These are phyloP conservation scores for Botrytis pseudocinerea DNA, from an alignment of 2,329 filamentous ascomycete genomes.

Conservation along the genomic window DNA sequence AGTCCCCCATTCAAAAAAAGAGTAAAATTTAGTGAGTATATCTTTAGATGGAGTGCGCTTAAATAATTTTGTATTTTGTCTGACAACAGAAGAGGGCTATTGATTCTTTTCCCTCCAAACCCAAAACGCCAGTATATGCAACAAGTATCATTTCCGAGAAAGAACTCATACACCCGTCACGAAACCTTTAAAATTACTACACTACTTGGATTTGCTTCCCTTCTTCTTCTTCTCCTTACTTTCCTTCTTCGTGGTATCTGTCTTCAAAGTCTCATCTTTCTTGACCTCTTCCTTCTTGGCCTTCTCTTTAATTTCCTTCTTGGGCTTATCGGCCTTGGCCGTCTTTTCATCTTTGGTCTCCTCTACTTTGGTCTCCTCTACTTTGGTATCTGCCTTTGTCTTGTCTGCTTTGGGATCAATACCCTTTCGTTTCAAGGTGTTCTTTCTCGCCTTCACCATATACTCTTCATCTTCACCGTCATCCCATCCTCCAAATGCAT, in stretches of 20 bases:
- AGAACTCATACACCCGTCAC: not conserved
- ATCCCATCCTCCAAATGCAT: slow-evolving; percentile 71
- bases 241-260: slow-evolving; percentile 4
- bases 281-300: slow-evolving; percentile 10
- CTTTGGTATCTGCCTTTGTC: slow-evolving; percentile 30
- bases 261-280: not conserved
- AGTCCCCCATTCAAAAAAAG: not conserved
- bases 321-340: not conserved
- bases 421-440: slow-evolving; percentile 71
- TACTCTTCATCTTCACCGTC: slow-evolving; percentile 71
- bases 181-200: not conserved
- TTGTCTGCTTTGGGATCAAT: slow-evolving; percentile 66
- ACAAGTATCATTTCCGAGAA: not conserved
- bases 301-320: slow-evolving; percentile 5
- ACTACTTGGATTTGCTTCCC: slow-evolving; percentile 18
- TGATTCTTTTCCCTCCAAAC: slow-evolving; percentile 7
- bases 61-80: slow-evolving; percentile 7
- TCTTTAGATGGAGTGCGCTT: not conserved
- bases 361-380: slow-evolving; percentile 22
- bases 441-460: slow-evolving; percentile 72
- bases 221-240: slow-evolving; percentile 23
- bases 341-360: slow-evolving; percentile 10
- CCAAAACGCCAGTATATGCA: slow-evolving; percentile 16
- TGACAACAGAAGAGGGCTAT: slow-evolving; percentile 9
- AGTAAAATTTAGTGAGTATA: not conserved